Conservation (phyloP, 495 filamentous ascomycete genomes). For the Cercophora newfieldiana region DNA sequence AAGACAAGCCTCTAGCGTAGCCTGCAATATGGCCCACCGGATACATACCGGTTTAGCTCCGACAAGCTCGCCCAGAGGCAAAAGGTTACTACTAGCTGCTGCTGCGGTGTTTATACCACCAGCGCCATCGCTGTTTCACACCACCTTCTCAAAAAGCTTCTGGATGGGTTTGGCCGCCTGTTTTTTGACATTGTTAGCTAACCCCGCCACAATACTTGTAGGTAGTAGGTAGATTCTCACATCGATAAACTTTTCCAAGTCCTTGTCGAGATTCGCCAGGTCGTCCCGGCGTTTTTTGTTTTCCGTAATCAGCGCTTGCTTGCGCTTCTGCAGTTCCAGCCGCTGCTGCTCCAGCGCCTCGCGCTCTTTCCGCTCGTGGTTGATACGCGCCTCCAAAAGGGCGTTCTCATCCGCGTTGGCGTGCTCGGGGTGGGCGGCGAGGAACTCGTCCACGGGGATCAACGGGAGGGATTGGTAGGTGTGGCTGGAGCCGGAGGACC, state of each 20-base stretch:
- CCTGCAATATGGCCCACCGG: not conserved
- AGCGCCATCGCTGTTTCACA: constrained; percentile 30
- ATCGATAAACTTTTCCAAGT: constrained; percentile 89
- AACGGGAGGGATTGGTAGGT: constrained; percentile 83
- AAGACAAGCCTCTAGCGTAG: not conserved
- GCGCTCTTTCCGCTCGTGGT: constrained; percentile 84
- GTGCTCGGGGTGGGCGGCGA: constrained; percentile 74
- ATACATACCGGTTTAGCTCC: not conserved
- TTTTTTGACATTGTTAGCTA: not conserved
- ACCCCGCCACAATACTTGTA: not conserved
- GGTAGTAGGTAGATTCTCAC: constrained; percentile 37
- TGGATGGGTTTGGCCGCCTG: constrained; percentile 85
- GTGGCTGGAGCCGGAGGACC: constrained; percentile 57
- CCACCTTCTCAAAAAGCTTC: constrained; percentile 76
- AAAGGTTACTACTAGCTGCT: not conserved
- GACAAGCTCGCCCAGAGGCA: not conserved
- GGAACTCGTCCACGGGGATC: constrained; percentile 79
- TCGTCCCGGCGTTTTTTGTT: constrained; percentile 96
- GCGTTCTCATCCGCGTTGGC: constrained; percentile 67
- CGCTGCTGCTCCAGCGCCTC: constrained; percentile 85
- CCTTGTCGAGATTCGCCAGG: constrained; percentile 80
- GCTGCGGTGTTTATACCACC: not conserved
- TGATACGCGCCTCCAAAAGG: constrained; percentile 87
- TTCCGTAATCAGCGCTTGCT: constrained; percentile 87
- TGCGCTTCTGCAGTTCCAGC: constrained; percentile 82